Evolutionary conservation across 306 rosid genomes (phyloP), one percentile per base, ranked within the genome.

Genomic region (Begonia loranthoides): DNA sequence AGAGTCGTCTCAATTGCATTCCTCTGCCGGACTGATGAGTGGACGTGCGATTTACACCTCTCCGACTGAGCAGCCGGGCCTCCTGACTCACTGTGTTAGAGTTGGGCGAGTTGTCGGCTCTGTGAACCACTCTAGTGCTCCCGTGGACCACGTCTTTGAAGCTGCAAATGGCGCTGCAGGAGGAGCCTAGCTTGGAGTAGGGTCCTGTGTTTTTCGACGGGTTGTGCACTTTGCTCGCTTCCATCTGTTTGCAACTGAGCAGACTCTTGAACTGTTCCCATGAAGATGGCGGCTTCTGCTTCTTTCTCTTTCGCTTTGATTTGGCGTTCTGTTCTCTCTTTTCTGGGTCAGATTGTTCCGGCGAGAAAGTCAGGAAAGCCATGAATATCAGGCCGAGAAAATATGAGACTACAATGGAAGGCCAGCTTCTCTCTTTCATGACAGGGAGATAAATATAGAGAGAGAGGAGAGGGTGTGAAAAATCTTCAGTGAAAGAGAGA

Each of bases 251-350:
- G 69, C 99, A 90, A 52, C 80, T 74, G 13, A 90, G 65, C 12
- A 90, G 74, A 70, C 73, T 90, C 74, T 90, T 90, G 66, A 90
- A 63, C 58, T 90, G 99, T 56, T 83, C 94, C 99, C 99, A 92
- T 45, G 99, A 82, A 21, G 70, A 46, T 4, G 65, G 39, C 34
- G 71, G 70, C 13, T 72, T 76, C 34, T 73, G 71, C 14, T 72
- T 59, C 36, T 66, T 57, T 0, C 68, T 41, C 15, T 58, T 69
- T 1, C 61, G 67, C 10, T 66, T 50, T 9, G n/a, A 12, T 43
- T 43, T 43, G 47, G 47, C 13, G 47, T 12, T 6, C 73, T 48
- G 9, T 13, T 61, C 61, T 52, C 69, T 70, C 22, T 49, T 60
- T 59, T 67, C 69, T 62, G 50, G 78, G 16, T 66, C 73, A 49